phyloP scores from a whole-genome alignment of 2,329 filamentous ascomycete species.

The Tolypocladium tundrense region DNA sequence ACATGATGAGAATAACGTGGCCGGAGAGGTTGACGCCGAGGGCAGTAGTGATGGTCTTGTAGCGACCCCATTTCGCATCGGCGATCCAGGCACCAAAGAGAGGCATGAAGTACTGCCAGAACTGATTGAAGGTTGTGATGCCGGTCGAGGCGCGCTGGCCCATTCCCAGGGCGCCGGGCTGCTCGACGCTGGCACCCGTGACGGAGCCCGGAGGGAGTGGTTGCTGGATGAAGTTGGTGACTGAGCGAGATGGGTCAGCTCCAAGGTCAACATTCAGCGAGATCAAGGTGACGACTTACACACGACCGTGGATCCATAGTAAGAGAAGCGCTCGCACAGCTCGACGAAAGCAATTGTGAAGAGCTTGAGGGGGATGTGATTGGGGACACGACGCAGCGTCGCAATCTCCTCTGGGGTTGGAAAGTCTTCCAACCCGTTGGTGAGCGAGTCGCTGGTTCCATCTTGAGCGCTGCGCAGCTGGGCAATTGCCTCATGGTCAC shows the following conservation, averaged over 20 bases:
- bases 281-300: constrained; percentile 22
- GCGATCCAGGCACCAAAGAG: constrained; percentile 47
- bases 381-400: constrained; percentile 53
- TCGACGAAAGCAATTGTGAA: constrained; percentile 65
- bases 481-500: neutral
- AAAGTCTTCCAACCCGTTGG: constrained; percentile 15
- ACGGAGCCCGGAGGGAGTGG: constrained; percentile 41
- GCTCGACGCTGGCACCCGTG: constrained; percentile 35
- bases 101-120: constrained; percentile 52
- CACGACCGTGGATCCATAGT: constrained; percentile 61
- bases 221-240: constrained; percentile 53
- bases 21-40: constrained; percentile 55
- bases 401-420: constrained; percentile 52
- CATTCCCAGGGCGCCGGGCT: constrained; percentile 46
- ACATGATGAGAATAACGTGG: constrained; percentile 54
- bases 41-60: constrained; percentile 61
- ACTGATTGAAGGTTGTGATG: constrained; percentile 43
- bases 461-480: neutral
- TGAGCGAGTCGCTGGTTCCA: neutral
- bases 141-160: constrained; percentile 44
- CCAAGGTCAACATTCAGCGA: neutral
- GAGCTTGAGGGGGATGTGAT: constrained; percentile 52
- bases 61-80: constrained; percentile 63
- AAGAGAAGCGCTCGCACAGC: constrained; percentile 66
- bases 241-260: neutral